Evolutionary conservation across 2,329 filamentous ascomycete species (phyloP), one percentile per base, ranked within the genome.

Genomic region (Pyrenophora tritici-repentis): DNA sequence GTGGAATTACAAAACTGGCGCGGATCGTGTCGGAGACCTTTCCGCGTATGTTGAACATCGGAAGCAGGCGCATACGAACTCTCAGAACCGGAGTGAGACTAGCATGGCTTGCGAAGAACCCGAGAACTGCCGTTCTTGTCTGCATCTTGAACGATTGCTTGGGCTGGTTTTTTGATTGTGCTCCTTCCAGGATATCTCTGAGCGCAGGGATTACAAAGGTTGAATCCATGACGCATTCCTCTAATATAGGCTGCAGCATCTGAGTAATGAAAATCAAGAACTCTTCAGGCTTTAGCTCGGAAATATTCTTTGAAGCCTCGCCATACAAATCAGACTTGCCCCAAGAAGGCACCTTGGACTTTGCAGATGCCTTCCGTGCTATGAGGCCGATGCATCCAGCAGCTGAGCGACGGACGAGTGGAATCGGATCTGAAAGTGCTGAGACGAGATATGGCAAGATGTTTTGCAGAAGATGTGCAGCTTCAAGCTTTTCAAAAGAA

Each of bases 221-320:
- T 3, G 84, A 77, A 67, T 97, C 91, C 59, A 97, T 83, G 3
- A 93, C 81, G 65, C 88, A 95, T 73, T 97, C 94, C 73, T 97
- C 92, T 8, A 96, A 75, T 2, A 82, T 83, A 0, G 90, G 90
- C 16, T 90, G 72, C n/a, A 97, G 74, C 32, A 88, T 79, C 16
- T 84, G 80, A 1, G 94, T 16, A 95, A 73, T 13, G 87, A 16
- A 14, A 76, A 74, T 3, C 76, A 78, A 12, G 10, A 75, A 70
- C 31, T 80, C 59, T 14, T 65, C 73, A 22, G 85, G 86, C 66
- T 95, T 95, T 0, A 96, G 49, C 6, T 59, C 53, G 16, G 81
- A 76, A n/a, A 87, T 13, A 12, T 76, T 73, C 5, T 76, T 78
- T 10, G 75, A 70, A 33, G 79, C 38, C 14, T 63, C 71, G 32